Base-by-base conservation (phyloP, 108 stramenopile genomes). In the Stephanodiscus minutulus region DNA sequence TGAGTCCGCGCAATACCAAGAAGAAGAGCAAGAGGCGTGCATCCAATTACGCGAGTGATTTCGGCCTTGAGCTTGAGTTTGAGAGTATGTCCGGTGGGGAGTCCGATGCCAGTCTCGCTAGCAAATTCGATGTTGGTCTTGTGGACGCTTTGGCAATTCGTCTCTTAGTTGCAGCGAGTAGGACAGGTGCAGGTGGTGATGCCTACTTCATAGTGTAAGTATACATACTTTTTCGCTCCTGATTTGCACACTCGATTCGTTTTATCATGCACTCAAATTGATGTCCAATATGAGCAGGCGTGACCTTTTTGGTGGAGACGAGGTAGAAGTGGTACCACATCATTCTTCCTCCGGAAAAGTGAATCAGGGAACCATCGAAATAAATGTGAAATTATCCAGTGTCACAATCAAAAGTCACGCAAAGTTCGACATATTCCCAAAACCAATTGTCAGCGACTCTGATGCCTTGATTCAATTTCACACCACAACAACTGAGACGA, bases 151-250 rank as follows among this genome's bases (percentile, higher is more conserved):
- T 94, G 65, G 86, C 90, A 5, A 71, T 87, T 39, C 85, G 93
- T 22, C 61, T 94, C n/a, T 64, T 94, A 53, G 83, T 94, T 73
- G 90, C 93, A 1, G 85, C 88, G 7, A 85, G 87, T 81, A 79
- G 93, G 22, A 94, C 93, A 8, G 90, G 93, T n/a, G 86, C 85
- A 50, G 90, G 93, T 20, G 93, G 93, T 8, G 93, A 94, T 83
- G 89, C 93, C 7, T 90, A 85, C 72, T 94, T 89, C 74, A 77
- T 94, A 64, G 90, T 94, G 63, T 62, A 60, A 71, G 79, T 84
- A 33, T 35, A 33, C n/a, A 31, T 4, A 46, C 22, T 15, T 37
- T 28, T 6, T 27, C 5, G 8, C 24, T 46, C 33, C 21, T 59
- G 35, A 20, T 7, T 22, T 25, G 36, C 33, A 37, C 12, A 0